These are phyloP conservation scores for Debaryomyces tyrocola DNA, from an alignment of 805 yeast species.

Conservation along the genomic window DNA sequence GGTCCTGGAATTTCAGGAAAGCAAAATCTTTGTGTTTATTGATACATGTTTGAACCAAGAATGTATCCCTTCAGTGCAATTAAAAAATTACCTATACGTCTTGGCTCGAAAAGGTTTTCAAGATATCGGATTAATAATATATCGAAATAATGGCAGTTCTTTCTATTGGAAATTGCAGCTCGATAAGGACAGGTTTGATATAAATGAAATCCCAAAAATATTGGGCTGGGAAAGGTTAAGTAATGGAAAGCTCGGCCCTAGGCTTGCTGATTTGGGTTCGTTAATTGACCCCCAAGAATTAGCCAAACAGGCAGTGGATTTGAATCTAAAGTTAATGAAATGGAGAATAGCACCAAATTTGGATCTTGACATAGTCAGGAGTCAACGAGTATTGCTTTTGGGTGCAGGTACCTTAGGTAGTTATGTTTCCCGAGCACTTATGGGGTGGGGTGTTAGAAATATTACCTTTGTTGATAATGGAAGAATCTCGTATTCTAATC, in stretches of 20 bases:
- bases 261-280: constrained; percentile 77
- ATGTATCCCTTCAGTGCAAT: constrained; percentile 47
- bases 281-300: constrained; percentile 77
- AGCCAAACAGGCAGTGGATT: constrained; percentile 89
- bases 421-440: constrained; percentile 77
- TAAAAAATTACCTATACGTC: constrained; percentile 58
- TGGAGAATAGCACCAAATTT: constrained; percentile 92
- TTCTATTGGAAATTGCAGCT: constrained; percentile 17
- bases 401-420: constrained; percentile 98
- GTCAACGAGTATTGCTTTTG: constrained; percentile 67
- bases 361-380: constrained; percentile 62
- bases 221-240: constrained; percentile 91
- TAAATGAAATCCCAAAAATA: constrained; percentile 36
- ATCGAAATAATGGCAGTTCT: constrained; percentile 19
- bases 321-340: constrained; percentile 89
- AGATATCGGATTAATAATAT: constrained; percentile 21
- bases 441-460: constrained; percentile 93
- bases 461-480: constrained; percentile 92
- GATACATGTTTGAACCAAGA: constrained; percentile 30
- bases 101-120: constrained; percentile 31
- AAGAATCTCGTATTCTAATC: constrained; percentile 85
- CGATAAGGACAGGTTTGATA: constrained; percentile 3
- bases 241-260: constrained; percentile 74
- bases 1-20: neutral
- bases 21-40: constrained; percentile 24